A percentile compares a stretch with the other conserved stretches of the same genome.
Evolutionary conservation across 768 basidiomycete species (phyloP).

Genomic region (Neoboletus subvelutipes): DNA sequence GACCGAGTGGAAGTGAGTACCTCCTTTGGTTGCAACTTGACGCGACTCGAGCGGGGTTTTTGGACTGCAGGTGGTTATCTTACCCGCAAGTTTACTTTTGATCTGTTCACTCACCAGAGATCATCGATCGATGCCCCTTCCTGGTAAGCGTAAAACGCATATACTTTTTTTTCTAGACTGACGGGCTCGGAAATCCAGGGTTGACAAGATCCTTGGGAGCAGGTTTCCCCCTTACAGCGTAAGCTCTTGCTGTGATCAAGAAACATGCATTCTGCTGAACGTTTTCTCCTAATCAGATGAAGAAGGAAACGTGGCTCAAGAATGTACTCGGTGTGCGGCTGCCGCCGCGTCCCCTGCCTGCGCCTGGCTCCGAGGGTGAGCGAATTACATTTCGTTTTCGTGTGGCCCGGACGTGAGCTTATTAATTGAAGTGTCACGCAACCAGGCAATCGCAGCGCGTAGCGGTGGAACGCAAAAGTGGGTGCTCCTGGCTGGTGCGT

Average conservation of each 20-base stretch:
- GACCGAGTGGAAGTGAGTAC: constrained; percentile 66
- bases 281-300: constrained; percentile 10
- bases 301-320: constrained; percentile 27
- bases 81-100: constrained; percentile 73
- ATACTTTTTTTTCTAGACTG: not conserved
- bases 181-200: constrained; percentile 15
- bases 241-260: not conserved
- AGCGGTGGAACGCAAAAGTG: not conserved
- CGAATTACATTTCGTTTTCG: constrained; percentile 6
- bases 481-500: constrained; percentile 1
- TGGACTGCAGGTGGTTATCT: constrained; percentile 56
- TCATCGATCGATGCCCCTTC: constrained; percentile 47
- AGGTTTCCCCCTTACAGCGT: constrained; percentile 33
- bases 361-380: constrained; percentile 11
- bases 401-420: not conserved
- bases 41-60: not conserved
- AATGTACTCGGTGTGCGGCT: constrained; percentile 14
- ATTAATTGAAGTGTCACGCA: constrained; percentile 13
- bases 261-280: not conserved
- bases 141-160: constrained; percentile 23
- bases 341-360: constrained; percentile 21
- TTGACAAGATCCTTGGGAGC: constrained; percentile 25
- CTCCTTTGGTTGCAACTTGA: not conserved
- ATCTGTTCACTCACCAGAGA: constrained; percentile 75
- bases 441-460: constrained; percentile 1